phyloP scores from a whole-genome alignment of 306 rosid genomes.

The Heteromeles arbutifolia region DNA sequence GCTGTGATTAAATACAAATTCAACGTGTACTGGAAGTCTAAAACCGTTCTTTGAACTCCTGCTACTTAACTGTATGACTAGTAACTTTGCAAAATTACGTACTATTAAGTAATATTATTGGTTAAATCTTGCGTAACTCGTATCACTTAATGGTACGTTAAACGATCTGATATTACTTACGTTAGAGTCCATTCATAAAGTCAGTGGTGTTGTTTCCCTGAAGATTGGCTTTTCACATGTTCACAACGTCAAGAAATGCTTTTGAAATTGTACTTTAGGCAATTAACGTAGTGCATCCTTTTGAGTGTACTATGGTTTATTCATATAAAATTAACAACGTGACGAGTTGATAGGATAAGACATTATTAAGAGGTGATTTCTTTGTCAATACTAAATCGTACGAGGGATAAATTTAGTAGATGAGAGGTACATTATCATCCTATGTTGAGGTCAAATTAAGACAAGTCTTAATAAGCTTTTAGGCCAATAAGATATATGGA shows the following conservation, averaged over 20 bases:
- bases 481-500: too few species aligned
- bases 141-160: too few species aligned
- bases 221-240: neutral
- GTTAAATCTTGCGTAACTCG: too few species aligned
- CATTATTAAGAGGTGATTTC: neutral
- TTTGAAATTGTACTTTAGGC: neutral
- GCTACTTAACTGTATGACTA: neutral
- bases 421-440: too few species aligned
- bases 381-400: too few species aligned
- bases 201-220: neutral
- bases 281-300: neutral
- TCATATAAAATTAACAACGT: neutral
- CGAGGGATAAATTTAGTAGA: too few species aligned
- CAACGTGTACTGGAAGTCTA: conserved; percentile 2
- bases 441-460: too few species aligned
- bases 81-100: neutral
- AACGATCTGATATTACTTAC: neutral
- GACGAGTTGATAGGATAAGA: neutral
- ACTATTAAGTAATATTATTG: too few species aligned
- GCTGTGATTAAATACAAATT: conserved; percentile 12
- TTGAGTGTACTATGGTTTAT: neutral
- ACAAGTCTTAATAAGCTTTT: too few species aligned
- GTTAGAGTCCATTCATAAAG: neutral
- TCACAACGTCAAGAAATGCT: neutral
- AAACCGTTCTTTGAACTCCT: conserved; percentile 34